A percentile compares a stretch with the other conserved stretches of the same genome.
Conservation (phyloP, 306 rosid genomes). For the Vigna radiata region DNA sequence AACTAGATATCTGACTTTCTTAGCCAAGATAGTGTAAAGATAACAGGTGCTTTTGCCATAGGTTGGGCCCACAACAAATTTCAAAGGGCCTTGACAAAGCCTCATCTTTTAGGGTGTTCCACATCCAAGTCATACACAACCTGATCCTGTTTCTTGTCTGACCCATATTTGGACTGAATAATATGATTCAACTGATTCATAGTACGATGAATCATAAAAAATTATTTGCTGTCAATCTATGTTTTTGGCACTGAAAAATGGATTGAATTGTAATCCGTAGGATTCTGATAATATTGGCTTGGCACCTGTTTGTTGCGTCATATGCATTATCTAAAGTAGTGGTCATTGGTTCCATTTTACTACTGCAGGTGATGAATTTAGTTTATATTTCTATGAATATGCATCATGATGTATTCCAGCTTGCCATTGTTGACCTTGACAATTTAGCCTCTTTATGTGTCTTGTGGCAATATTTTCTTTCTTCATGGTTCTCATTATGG, state of each 20-base stretch:
- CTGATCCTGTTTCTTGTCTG: not conserved
- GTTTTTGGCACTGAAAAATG: not conserved
- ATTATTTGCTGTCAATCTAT: not conserved
- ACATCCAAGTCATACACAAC: not conserved
- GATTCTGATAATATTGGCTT: not conserved
- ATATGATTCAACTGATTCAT: not conserved
- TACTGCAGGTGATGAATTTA: conserved; percentile 13
- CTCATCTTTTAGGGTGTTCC: not conserved
- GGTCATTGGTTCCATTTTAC: not conserved
- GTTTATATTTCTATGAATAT: conserved; percentile 19
- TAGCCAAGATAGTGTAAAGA: too few relatives aligned
- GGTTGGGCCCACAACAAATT: too few relatives aligned
- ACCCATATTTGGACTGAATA: not conserved
- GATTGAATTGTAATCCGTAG: not conserved
- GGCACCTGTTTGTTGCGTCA: conserved; percentile 26
- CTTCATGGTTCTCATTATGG: conserved; percentile 27
- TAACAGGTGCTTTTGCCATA: too few relatives aligned
- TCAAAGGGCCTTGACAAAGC: too few relatives aligned
- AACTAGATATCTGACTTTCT: too few relatives aligned
- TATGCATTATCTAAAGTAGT: not conserved
- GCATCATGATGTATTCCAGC: conserved; percentile 9
- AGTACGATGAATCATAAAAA: not conserved
- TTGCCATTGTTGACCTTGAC: conserved; percentile 26
- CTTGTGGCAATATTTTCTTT: conserved; percentile 15
- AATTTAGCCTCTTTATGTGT: conserved; percentile 9